Evolutionary conservation across 2,329 filamentous ascomycete genomes (phyloP).

Genomic region (Mycosphaerella sp.): DNA sequence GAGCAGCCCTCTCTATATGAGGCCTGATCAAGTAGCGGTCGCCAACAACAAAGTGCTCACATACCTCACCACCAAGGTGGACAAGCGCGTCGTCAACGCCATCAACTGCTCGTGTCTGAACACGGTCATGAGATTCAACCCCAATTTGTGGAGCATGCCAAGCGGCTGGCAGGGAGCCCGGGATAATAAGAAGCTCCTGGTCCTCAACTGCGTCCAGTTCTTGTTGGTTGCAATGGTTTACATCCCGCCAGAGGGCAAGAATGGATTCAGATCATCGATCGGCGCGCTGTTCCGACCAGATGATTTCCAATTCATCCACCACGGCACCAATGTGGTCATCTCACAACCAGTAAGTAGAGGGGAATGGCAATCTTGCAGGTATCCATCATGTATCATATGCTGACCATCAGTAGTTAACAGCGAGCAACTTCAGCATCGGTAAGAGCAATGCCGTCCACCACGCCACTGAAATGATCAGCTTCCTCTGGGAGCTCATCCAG

Average conservation of each 20-base stretch:
- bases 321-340: conserved; percentile 48
- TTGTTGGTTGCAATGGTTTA: conserved; percentile 56
- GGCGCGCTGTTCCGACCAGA: conserved; percentile 85
- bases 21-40: conserved; percentile 68
- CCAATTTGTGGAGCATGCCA: conserved; percentile 85
- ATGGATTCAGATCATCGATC: conserved; percentile 88
- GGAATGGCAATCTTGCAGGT: not conserved
- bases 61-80: conserved; percentile 77
- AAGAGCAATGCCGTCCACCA: conserved; percentile 74
- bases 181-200: conserved; percentile 71
- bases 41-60: conserved; percentile 78
- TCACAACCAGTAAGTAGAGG: conserved; percentile 62
- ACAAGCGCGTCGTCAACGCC: conserved; percentile 87
- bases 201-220: conserved; percentile 86
- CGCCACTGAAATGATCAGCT: conserved; percentile 90
- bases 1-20: conserved; percentile 90
- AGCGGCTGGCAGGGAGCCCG: conserved; percentile 81
- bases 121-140: conserved; percentile 93
- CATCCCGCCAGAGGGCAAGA: conserved; percentile 51
- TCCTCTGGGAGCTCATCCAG: conserved; percentile 96
- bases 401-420: conserved; percentile 56
- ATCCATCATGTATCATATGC: conserved; percentile 1
- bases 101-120: conserved; percentile 89
- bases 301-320: conserved; percentile 84
- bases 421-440: conserved; percentile 75